phyloP scores from a whole-genome alignment of 225 moss, liverwort and hornwort genomes.

The Anthoceros angustus region DNA sequence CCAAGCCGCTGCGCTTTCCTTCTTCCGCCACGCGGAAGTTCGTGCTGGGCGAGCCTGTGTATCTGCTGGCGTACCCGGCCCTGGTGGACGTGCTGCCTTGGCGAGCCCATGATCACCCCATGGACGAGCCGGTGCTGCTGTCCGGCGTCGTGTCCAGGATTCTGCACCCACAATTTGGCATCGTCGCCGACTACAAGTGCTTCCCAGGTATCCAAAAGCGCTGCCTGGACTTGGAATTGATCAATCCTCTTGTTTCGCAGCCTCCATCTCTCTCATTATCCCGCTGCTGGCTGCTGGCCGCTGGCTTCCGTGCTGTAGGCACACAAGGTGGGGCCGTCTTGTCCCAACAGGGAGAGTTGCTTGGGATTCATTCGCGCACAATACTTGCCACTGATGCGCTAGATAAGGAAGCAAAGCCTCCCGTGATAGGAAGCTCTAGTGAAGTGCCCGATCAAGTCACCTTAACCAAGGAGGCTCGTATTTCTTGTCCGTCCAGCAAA shows the following conservation, averaged over 20 bases:
- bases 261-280: too few relatives aligned
- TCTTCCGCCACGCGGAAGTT: neutral
- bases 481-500: neutral
- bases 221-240: too few relatives aligned
- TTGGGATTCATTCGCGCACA: neutral
- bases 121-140: neutral
- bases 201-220: neutral
- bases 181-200: conserved; percentile 4
- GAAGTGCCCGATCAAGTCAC: neutral
- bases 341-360: neutral
- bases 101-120: neutral
- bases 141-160: conserved; percentile 1
- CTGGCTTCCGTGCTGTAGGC: too few relatives aligned
- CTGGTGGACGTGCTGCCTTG: conserved; percentile 2
- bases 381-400: neutral
- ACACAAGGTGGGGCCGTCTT: neutral
- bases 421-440: neutral
- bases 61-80: neutral
- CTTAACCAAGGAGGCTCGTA: neutral
- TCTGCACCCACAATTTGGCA: neutral
- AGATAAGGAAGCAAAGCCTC: neutral
- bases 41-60: neutral
- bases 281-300: too few relatives aligned
- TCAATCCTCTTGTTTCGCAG: too few relatives aligned
- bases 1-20: neutral